Base-by-base conservation (phyloP, 2,329 filamentous ascomycete genomes). In the Botrytis hyacinthi region DNA sequence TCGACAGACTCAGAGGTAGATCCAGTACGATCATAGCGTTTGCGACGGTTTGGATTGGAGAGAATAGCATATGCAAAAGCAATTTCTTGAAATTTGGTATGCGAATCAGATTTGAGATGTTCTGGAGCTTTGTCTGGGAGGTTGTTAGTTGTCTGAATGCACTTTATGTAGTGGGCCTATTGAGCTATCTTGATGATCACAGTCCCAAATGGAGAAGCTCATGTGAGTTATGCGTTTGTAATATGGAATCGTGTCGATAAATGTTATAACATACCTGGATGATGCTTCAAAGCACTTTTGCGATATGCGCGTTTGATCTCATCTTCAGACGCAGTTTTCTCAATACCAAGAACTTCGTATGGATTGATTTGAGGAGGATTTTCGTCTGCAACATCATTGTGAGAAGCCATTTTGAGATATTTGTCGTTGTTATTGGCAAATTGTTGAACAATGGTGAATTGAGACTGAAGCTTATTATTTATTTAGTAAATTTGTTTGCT, bases 51-150 rank as follows among this genome's bases (percentile, higher is more conserved):
- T 35, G 92, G 87, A 78, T 98, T 93, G 46, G 93, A 97, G 51
- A 99, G 92, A 68, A 99, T 89, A 48, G 94, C 95, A 81, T 98
- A 97, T 70, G 96, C 95, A 80, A 98, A 95, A 37, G 95, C 95
- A 78, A 99, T 90, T 78, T 92, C 87, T 83, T 99, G 96, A 82
- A 99, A 99, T 71, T 88, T 91, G 75, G 87, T 86, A 78, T 97
- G 91, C 2, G 96, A 95, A 60, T 87, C 84, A 40, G 90, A 87
- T 80, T 93, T 94, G 70, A 91, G 84, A 35, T 90, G 86, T 1
- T 88, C 85, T 26, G 89, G 77, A 6, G 90, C 93, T 85, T 97
- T 97, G 87, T 97, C 94, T 92, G 74, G 18, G 37, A 63, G 44
- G 61, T 60, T 60, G 73, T 76, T 74, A 77, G 74, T 32, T n/a